Evolutionary conservation across 2,329 filamentous ascomycete species (phyloP).

Genomic region (Fusarium mexicanum): DNA sequence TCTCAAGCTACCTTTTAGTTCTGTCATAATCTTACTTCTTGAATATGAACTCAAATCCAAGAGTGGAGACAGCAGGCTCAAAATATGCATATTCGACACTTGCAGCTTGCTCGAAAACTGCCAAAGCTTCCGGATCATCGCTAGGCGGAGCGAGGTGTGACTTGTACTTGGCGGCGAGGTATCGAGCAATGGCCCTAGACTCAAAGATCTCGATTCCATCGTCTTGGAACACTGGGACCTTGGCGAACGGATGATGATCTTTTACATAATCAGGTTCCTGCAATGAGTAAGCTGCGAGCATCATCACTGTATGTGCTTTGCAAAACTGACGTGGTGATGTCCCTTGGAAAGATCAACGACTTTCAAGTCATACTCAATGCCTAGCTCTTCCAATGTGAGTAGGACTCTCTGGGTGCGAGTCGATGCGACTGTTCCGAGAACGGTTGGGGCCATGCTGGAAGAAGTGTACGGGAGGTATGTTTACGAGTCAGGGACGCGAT

Average conservation of each 20-base stretch:
- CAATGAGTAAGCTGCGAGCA: background rate
- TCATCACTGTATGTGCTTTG: rapidly evolving
- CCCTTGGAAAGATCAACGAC: background rate
- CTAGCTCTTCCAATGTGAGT: background rate
- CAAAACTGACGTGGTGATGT: background rate
- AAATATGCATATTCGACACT: background rate
- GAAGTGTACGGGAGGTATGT: rapidly evolving
- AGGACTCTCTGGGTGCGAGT: background rate
- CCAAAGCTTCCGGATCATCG: background rate
- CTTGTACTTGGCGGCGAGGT: background rate
- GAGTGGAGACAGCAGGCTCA: background rate
- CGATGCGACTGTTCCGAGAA: background rate
- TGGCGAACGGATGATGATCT: background rate
- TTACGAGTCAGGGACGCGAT: background rate
- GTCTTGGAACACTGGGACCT: background rate
- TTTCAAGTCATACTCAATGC: background rate
- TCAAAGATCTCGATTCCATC: background rate
- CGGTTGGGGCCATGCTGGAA: background rate
- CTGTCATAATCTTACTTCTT: background rate
- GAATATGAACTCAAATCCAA: background rate
- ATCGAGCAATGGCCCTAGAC: background rate
- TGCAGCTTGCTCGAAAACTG: background rate
- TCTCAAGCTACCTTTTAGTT: too few relatives aligned
- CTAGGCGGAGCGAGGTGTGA: background rate
- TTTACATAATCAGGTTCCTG: background rate